Evolutionary conservation across 352 stramenopile species (phyloP), one percentile per base, ranked within the genome.

Genomic region (Blastocystis sp.): DNA sequence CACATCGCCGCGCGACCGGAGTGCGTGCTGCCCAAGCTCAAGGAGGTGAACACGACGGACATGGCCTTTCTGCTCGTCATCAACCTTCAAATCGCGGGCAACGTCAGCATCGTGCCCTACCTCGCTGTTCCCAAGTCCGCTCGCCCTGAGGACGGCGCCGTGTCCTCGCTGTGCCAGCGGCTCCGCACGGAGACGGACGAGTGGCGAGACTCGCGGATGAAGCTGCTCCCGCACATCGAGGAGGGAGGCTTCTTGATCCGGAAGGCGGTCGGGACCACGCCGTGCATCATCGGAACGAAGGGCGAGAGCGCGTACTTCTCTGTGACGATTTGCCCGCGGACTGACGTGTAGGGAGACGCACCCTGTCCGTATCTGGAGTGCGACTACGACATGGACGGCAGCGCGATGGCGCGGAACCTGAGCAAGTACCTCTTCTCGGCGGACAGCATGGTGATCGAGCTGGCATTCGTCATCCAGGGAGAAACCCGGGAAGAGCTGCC

Each of bases 391-490:
- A 89, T 89, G 79, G 79, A 89, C 26, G 31, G 79, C 50, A 89
- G 67, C 41, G 62, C 39, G 13, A 66, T 89, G 67, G 29, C 79
- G 37, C 26, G 67, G 6, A 89, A 89, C 66, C 63, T 89, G 60
- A 35, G 63, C 63, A 89, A 62, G 26, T 80, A 45, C 62, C 41
- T 89, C 21, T 89, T 89, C 33, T 35, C 63, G 9, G 31, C 35
- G 26, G 37, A 61, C 50, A 51, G 62, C 41, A 74, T 89, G 39
- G 60, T 89, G 19, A 51, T 89, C 21, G 79, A 89, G 45, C 35
- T 89, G 29, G 79, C 39, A n/a, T 89, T 79, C 51, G 63, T 89
- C 41, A 59, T 89, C 50, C 79, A 89, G 35, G 79, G 79, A 79
- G 79, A 89, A 66, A 67, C 35, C 21, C 3, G 10, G 3, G 67